phyloP scores from a whole-genome alignment of 2,329 filamentous ascomycete species.

The Colletotrichum gigasporum region DNA sequence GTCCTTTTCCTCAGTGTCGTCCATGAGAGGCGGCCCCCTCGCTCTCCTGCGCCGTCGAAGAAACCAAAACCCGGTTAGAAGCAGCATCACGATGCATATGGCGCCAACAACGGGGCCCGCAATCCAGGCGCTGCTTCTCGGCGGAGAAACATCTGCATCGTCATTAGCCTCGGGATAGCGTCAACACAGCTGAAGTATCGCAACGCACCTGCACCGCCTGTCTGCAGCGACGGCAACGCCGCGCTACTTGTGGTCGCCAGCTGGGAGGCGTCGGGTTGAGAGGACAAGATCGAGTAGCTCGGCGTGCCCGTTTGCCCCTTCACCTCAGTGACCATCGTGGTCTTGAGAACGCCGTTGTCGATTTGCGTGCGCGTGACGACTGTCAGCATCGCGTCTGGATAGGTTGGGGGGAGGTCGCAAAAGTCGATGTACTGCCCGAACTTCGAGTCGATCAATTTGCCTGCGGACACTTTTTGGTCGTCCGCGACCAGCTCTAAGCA shows the following conservation, averaged over 20 bases:
- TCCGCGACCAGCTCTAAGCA: neutral
- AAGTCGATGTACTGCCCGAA: neutral
- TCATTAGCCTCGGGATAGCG: neutral
- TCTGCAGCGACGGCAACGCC: too few relatives aligned
- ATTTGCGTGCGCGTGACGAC: neutral
- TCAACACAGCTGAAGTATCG: too few relatives aligned
- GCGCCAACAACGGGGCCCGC: constrained; percentile 4
- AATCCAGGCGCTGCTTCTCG: neutral
- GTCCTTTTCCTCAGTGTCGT: neutral
- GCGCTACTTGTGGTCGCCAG: too few relatives aligned
- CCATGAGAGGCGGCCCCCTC: too few relatives aligned
- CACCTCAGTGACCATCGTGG: neutral
- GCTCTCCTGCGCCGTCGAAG: neutral
- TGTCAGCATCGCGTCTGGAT: neutral
- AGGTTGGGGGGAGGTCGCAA: neutral
- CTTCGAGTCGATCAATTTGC: neutral
- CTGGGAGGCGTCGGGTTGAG: too few relatives aligned
- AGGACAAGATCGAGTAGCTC: too few relatives aligned
- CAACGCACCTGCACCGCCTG: too few relatives aligned
- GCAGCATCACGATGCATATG: neutral
- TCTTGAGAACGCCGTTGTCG: neutral
- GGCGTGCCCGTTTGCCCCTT: neutral
- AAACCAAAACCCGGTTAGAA: neutral
- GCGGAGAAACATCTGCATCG: neutral
- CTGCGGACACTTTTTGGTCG: neutral